Conservation (phyloP, 345 rosid species). For the Populus alba region DNA sequence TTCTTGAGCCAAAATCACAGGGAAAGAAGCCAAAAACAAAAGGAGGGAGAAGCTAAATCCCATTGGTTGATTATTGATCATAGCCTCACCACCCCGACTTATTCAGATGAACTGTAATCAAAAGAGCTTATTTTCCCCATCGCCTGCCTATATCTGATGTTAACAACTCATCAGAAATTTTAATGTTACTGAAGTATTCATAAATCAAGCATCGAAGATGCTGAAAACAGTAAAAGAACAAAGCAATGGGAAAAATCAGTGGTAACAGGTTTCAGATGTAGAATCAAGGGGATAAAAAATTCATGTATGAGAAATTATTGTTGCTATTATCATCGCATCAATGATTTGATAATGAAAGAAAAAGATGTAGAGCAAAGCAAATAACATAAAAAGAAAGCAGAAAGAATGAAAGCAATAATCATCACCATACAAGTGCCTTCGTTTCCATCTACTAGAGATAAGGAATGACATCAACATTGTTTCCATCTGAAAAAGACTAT, state of each 20-base stretch:
- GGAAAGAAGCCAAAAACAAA: conserved; percentile 41
- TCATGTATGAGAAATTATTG: neutral
- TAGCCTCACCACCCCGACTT: conserved; percentile 12
- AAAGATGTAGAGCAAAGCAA: neutral
- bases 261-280: neutral
- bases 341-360: neutral
- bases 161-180: neutral
- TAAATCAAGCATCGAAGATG: neutral
- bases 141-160: neutral
- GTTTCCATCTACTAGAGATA: neutral
- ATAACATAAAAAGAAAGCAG: too few relatives aligned
- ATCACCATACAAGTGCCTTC: neutral
- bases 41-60: conserved; percentile 35
- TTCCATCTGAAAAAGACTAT: neutral
- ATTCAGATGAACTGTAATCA: conserved; percentile 29
- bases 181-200: neutral
- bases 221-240: neutral
- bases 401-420: neutral
- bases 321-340: neutral
- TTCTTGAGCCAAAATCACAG: conserved; percentile 46
- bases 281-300: neutral
- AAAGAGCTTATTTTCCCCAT: neutral
- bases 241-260: neutral
- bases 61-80: conserved; percentile 34
- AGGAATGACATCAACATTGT: neutral